These are phyloP conservation scores for Bryoerythrophyllum caledonicum DNA, from an alignment of 225 moss, liverwort and hornwort genomes.

Conservation along the genomic window DNA sequence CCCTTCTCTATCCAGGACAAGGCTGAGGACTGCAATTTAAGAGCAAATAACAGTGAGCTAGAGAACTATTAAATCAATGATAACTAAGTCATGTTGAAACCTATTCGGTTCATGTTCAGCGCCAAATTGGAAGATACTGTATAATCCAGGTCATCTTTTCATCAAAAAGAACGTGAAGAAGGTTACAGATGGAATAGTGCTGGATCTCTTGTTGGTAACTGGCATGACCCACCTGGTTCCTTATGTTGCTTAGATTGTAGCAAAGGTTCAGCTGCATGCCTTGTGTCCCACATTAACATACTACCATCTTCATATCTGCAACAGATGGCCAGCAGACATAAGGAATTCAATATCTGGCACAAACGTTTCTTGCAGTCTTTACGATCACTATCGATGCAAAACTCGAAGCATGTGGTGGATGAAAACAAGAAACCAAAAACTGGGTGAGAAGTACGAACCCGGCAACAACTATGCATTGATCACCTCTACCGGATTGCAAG, in stretches of 20 bases:
- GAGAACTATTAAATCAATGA: background rate
- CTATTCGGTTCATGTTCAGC: too few relatives aligned
- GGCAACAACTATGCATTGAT: constrained; percentile 56
- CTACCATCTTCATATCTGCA: constrained; percentile 95
- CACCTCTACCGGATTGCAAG: constrained; percentile 38
- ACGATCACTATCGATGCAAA: background rate
- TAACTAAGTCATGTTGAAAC: background rate
- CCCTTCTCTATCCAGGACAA: constrained; percentile 56
- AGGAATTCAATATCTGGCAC: background rate
- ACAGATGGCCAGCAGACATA: constrained; percentile 17
- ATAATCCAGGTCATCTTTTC: background rate
- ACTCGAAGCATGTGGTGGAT: constrained; percentile 1
- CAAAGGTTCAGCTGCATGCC: constrained; percentile 66
- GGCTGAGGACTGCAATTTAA: constrained; percentile 68
- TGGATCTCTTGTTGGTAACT: background rate
- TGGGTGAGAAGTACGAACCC: constrained; percentile 51
- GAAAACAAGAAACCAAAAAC: constrained; percentile 22
- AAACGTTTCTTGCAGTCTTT: background rate
- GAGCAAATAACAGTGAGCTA: constrained; percentile 14
- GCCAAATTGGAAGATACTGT: background rate
- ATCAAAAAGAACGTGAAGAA: constrained; percentile 6
- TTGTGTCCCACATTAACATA: constrained; percentile 82
- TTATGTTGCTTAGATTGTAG: constrained; percentile 70
- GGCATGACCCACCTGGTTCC: constrained; percentile 72
- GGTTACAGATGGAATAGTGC: constrained; percentile 15